Percentiles rank a stretch among this genome's conserved stretches.
Conservation (phyloP, 257 asterid species). For the Solanum okadae region DNA sequence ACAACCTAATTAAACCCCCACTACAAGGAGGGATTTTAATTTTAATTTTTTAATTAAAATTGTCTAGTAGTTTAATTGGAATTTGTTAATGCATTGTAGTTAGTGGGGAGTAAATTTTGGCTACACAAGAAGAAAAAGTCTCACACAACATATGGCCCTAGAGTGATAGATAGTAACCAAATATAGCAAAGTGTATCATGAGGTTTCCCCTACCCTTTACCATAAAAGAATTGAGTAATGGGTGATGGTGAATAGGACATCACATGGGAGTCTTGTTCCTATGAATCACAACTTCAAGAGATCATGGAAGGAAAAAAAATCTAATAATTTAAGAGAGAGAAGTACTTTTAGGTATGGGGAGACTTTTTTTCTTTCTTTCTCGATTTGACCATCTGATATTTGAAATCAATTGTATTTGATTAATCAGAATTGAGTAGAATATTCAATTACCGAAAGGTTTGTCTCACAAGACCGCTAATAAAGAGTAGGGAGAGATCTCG, state of each 20-base stretch:
- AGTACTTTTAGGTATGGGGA: not conserved
- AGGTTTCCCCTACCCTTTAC: slow-evolving; percentile 16
- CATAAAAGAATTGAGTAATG: slow-evolving; percentile 24
- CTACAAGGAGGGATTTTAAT: not conserved
- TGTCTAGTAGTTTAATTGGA: not conserved
- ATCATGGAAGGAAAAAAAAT: not conserved
- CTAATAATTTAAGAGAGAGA: slow-evolving; percentile 17
- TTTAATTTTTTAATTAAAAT: not conserved
- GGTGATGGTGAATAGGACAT: slow-evolving; percentile 16
- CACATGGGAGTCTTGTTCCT: slow-evolving; percentile 36
- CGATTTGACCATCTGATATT: not conserved
- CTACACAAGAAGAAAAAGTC: not conserved
- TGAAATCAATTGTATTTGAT: not conserved
- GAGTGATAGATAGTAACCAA: not conserved
- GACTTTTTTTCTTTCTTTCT: not conserved
- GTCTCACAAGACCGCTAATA: not conserved
- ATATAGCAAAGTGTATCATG: slow-evolving; percentile 14
- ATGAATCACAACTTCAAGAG: slow-evolving; percentile 3
- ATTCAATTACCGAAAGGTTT: not conserved
- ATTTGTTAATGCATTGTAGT: not conserved
- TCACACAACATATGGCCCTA: slow-evolving; percentile 5
- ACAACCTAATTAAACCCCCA: not conserved
- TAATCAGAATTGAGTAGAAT: not conserved
- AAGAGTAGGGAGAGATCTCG: not conserved
- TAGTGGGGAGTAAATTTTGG: not conserved